Percentiles rank a stretch among this genome's conserved stretches.
phyloP scores from a whole-genome alignment of 257 asterid genomes.

The Solanum sparsipilum region DNA sequence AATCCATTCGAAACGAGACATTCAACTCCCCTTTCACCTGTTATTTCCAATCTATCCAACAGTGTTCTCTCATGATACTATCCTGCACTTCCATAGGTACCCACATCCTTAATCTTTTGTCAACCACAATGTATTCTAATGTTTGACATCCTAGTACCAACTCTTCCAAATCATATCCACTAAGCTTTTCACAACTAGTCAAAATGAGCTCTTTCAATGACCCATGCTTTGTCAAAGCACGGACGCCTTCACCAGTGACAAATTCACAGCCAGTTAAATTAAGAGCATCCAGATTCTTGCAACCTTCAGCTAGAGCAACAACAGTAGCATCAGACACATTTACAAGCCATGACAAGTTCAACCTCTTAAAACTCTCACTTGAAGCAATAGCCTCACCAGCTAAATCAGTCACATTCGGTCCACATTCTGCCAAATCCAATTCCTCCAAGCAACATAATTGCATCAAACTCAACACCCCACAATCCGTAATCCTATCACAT shows the following conservation, averaged over 20 bases:
- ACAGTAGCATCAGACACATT: conserved; percentile 11
- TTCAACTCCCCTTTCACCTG: not conserved
- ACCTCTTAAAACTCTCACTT: conserved; percentile 4
- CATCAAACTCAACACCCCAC: conserved; percentile 12
- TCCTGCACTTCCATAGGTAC: conserved; percentile 5
- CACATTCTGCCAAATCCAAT: conserved; percentile 14
- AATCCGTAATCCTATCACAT: conserved; percentile 18
- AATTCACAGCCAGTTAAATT: conserved; percentile 16
- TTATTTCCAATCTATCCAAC: conserved; percentile 13
- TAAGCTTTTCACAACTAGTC: not conserved
- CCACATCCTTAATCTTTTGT: conserved; percentile 11
- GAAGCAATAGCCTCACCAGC: not conserved
- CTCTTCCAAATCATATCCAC: conserved; percentile 12
- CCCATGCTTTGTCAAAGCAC: conserved; percentile 10
- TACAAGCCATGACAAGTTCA: conserved; percentile 20
- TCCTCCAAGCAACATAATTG: conserved; percentile 12
- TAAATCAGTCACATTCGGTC: conserved; percentile 11
- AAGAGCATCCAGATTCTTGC: conserved; percentile 12
- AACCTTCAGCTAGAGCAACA: conserved; percentile 8
- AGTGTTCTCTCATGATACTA: not conserved
- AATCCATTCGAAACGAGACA: not conserved
- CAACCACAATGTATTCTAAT: conserved; percentile 11
- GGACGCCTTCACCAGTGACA: conserved; percentile 5
- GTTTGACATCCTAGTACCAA: conserved; percentile 14
- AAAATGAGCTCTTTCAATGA: conserved; percentile 13